These are phyloP conservation scores for Eremochloa ophiuroides DNA, from an alignment of 176 grass and related monocot species.

Conservation along the genomic window DNA sequence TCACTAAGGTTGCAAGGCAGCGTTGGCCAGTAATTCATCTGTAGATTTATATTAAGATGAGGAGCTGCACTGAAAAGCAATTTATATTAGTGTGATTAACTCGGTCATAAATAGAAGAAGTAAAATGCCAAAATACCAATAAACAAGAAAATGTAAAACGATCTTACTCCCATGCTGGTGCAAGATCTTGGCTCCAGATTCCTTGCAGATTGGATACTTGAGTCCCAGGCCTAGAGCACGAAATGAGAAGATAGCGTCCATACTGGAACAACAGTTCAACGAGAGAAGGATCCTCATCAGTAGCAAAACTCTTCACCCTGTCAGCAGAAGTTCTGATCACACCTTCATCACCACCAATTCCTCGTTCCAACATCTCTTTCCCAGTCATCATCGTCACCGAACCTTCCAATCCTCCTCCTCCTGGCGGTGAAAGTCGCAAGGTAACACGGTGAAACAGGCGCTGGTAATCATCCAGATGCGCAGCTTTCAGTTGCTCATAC, in stretches of 20 bases:
- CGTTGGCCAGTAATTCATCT: slow-evolving; percentile 89
- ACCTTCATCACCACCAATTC: neutral
- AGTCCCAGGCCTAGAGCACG: slow-evolving; percentile 67
- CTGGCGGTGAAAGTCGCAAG: slow-evolving; percentile 41
- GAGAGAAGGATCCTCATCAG: slow-evolving; percentile 68
- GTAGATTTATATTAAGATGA: slow-evolving; percentile 75
- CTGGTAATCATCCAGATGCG: slow-evolving; percentile 83
- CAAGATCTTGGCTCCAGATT: slow-evolving; percentile 63
- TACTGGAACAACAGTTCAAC: slow-evolving; percentile 82
- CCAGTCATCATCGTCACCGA: neutral
- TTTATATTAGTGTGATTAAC: slow-evolving; percentile 20
- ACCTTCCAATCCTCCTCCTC: neutral
- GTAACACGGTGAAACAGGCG: slow-evolving; percentile 61
- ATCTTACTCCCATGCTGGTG: slow-evolving; percentile 62
- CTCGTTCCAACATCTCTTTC: neutral
- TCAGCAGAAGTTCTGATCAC: slow-evolving; percentile 49
- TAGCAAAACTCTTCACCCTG: slow-evolving; percentile 56
- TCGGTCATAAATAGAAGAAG: neutral
- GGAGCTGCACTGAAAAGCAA: slow-evolving; percentile 67
- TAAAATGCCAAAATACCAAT: neutral
- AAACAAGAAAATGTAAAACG: neutral
- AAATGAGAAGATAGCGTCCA: slow-evolving; percentile 83
- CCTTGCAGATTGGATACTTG: slow-evolving; percentile 77
- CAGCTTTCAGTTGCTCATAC: slow-evolving; percentile 47
- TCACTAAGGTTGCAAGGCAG: slow-evolving; percentile 81